Evolutionary conservation across 768 basidiomycete genomes (phyloP), one percentile per base, ranked within the genome.

Genomic region (Tylopilus sp.): DNA sequence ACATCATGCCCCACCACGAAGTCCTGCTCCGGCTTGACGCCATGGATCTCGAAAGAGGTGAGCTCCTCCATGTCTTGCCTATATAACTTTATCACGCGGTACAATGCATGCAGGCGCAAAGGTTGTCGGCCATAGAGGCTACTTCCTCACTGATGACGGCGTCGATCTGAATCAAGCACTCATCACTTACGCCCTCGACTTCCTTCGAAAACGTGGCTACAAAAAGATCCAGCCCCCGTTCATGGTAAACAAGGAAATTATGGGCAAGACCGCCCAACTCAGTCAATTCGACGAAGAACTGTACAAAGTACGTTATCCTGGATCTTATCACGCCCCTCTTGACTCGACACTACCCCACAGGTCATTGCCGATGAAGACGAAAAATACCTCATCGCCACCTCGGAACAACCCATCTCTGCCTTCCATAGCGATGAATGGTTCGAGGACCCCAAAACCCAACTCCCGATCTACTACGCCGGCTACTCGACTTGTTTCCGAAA

Each of bases 241-340:
- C 76, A 86, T 99, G 78, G 98, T 99, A 88, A 93, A 92, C 77
- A 95, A 93, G 70, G 91, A 95, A 21, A 79, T 89, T 62, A 99
- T 99, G 97, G 83, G 82, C 51, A 95, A 97, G 75, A 98, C 97
- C 0, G 97, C 97, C 2, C 97, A 99, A 66, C 82, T 99, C 20
- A 91, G 93, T 59, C 93, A 98, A 70, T 99, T 98, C 61, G 97
- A 99, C 66, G 97, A 99, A 71, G 95, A 97, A 63, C 75, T 99
- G 15, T 99, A 98, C 82, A 98, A 98, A 79, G 91, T 84, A 42
- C 26, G 71, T 57, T 48, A 0, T 30, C 25, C 2, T n/a, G n/a
- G n/a, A n/a, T 31, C 64, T 21, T 44, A 3, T 3, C 47, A 30
- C 12, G 28, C n/a, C 10, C 31, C 13, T 4, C 12, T 40, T 6